Evolutionary conservation across 805 yeast species (phyloP).

Genomic region (Clavispora fructus): DNA sequence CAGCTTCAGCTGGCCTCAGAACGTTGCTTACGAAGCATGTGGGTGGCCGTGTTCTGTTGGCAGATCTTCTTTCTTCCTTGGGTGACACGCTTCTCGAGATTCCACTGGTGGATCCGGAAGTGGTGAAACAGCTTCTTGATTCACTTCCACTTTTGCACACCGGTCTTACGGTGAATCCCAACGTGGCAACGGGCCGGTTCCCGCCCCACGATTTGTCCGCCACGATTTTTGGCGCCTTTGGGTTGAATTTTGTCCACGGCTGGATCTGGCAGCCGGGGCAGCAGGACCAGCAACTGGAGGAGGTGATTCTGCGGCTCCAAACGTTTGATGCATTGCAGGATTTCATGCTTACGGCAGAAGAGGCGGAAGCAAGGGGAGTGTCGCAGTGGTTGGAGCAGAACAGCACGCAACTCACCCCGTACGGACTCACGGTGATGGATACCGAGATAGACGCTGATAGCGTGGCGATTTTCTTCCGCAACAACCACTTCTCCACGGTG

Average conservation of each 20-base stretch:
- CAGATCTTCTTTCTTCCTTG: slow-evolving; percentile 43
- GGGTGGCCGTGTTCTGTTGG: slow-evolving; percentile 15
- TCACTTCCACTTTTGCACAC: slow-evolving; percentile 59
- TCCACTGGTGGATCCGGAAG: slow-evolving; percentile 5
- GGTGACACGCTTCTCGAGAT: slow-evolving; percentile 38
- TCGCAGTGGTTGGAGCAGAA: slow-evolving; percentile 47
- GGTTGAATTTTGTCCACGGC: slow-evolving; percentile 69
- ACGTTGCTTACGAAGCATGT: slow-evolving; percentile 3
- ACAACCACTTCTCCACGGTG: slow-evolving; percentile 81
- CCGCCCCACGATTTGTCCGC: slow-evolving; percentile 45
- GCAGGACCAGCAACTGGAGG: slow-evolving; percentile 8
- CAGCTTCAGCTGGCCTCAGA: slow-evolving; percentile 1
- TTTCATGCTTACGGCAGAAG: slow-evolving; percentile 30
- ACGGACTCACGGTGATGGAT: slow-evolving; percentile 53
- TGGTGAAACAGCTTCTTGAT: slow-evolving; percentile 38
- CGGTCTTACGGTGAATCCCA: slow-evolving; percentile 71
- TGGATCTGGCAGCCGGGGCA: slow-evolving; percentile 54
- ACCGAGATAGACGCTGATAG: slow-evolving; percentile 45
- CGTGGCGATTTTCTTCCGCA: slow-evolving; percentile 73
- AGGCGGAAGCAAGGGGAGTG: slow-evolving; percentile 5
- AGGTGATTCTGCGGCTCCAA: slow-evolving; percentile 18
- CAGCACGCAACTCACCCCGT: slow-evolving; percentile 68
- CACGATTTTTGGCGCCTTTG: slow-evolving; percentile 54
- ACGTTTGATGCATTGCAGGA: slow-evolving; percentile 56
- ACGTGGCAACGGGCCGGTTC: slow-evolving; percentile 51